phyloP scores from a whole-genome alignment of 768 basidiomycete species.

The Boletus pseudo-olivaceus region DNA sequence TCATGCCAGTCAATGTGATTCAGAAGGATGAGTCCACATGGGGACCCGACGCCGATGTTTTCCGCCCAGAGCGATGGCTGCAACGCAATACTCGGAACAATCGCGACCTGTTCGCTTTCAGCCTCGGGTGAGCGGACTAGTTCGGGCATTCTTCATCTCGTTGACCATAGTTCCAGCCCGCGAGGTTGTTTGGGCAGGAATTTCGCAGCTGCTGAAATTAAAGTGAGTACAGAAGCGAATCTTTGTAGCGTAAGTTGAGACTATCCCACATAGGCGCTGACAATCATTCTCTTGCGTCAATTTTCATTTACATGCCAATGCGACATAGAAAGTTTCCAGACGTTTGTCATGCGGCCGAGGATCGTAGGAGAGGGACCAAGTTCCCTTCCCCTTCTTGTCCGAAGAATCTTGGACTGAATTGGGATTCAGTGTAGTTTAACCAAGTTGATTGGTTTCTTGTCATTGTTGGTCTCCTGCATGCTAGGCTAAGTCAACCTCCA shows the following conservation, averaged over 20 bases:
- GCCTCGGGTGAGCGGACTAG: slow-evolving; percentile 45
- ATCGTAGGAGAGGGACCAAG: slow-evolving; percentile 50
- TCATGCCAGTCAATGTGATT: slow-evolving; percentile 54
- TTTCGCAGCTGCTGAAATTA: slow-evolving; percentile 59
- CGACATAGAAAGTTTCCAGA: slow-evolving; percentile 61
- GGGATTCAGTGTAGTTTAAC: background rate
- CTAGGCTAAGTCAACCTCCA: background rate
- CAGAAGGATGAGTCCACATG: slow-evolving; percentile 52
- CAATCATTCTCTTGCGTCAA: slow-evolving; percentile 48
- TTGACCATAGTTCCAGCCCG: slow-evolving; percentile 38
- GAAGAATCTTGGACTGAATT: slow-evolving; percentile 21
- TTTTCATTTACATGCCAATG: slow-evolving; percentile 50
- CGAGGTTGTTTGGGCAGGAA: slow-evolving; percentile 57
- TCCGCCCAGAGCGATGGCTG: slow-evolving; percentile 64
- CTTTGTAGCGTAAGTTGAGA: slow-evolving; percentile 21
- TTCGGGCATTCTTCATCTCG: background rate
- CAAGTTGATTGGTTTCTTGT: background rate
- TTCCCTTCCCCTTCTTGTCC: slow-evolving; percentile 54
- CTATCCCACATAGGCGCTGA: slow-evolving; percentile 32
- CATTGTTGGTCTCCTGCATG: background rate
- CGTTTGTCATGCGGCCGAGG: slow-evolving; percentile 62
- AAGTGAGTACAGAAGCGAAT: slow-evolving; percentile 34
- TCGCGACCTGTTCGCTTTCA: slow-evolving; percentile 54
- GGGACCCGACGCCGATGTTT: slow-evolving; percentile 57
- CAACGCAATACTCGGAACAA: slow-evolving; percentile 35